A percentile compares a stretch with the other conserved stretches of the same genome.
phyloP scores from a whole-genome alignment of 2,329 filamentous ascomycete genomes.

The Escovopsis sp. region DNA sequence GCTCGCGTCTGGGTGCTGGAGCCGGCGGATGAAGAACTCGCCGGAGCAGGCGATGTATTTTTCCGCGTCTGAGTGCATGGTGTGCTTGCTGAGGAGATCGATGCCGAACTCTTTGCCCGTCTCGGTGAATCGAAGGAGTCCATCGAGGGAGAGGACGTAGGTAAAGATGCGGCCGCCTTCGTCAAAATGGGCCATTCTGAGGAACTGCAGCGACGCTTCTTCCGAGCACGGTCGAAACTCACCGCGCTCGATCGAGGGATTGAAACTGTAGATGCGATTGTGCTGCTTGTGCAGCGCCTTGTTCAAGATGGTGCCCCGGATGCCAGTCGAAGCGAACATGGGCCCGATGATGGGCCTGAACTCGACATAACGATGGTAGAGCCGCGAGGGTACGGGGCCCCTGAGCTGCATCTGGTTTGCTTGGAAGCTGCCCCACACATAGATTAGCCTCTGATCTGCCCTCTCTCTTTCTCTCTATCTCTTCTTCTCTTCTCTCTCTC shows the following conservation, averaged over 20 bases:
- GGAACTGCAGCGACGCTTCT: slow-evolving; percentile 62
- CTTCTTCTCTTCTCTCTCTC: too few relatives aligned
- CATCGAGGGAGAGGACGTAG: slow-evolving; percentile 80
- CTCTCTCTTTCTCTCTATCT: too few relatives aligned
- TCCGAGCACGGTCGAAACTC: slow-evolving; percentile 48
- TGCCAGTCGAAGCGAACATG: slow-evolving; percentile 68
- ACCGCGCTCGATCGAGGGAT: slow-evolving; percentile 59
- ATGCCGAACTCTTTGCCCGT: slow-evolving; percentile 93
- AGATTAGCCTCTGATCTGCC: too few relatives aligned
- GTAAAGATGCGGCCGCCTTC: slow-evolving; percentile 79
- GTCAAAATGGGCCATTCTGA: slow-evolving; percentile 76
- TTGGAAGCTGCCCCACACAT: slow-evolving; percentile 51
- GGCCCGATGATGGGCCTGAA: slow-evolving; percentile 79
- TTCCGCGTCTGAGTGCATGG: slow-evolving; percentile 88
- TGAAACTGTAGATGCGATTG: slow-evolving; percentile 75
- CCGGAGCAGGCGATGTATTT: slow-evolving; percentile 85
- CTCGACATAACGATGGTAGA: slow-evolving; percentile 89
- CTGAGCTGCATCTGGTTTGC: slow-evolving; percentile 78
- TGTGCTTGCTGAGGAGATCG: slow-evolving; percentile 85
- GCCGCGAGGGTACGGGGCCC: slow-evolving; percentile 61
- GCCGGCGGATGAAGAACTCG: slow-evolving; percentile 76
- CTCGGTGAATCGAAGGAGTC: slow-evolving; percentile 78
- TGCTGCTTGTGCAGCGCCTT: slow-evolving; percentile 85
- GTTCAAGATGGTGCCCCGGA: slow-evolving; percentile 68
- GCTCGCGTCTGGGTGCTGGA: slow-evolving; percentile 32